A percentile compares a stretch with the other conserved stretches of the same genome.
phyloP scores from a whole-genome alignment of 441 rosid species.

The Syzygium malaccense region DNA sequence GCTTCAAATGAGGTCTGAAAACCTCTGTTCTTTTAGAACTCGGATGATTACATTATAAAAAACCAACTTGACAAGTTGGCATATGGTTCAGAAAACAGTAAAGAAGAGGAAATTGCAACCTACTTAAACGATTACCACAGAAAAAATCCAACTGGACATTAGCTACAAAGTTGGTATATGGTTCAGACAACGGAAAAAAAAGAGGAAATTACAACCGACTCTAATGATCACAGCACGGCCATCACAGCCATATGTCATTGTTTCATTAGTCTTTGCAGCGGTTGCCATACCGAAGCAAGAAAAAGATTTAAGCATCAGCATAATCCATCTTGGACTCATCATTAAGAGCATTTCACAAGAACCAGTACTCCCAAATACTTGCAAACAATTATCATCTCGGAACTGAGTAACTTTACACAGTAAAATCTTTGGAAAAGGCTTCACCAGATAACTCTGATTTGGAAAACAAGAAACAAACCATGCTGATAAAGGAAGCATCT shows the following conservation, averaged over 20 bases:
- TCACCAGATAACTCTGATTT: background rate
- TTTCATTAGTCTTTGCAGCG: background rate
- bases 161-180: background rate
- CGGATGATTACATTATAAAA: background rate
- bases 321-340: background rate
- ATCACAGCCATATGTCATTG: background rate
- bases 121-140: background rate
- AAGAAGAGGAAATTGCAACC: background rate
- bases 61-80: background rate
- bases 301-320: background rate
- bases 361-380: background rate
- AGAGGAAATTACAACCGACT: background rate
- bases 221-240: background rate
- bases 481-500: background rate
- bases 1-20: background rate
- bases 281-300: background rate
- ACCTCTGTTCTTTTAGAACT: rapidly evolving
- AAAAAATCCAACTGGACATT: background rate
- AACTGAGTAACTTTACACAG: background rate
- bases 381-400: background rate
- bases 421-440: background rate
- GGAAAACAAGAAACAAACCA: too few species aligned
- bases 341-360: background rate
- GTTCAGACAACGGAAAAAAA: background rate
- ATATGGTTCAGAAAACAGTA: background rate